Conservation (phyloP, 108 stramenopile species). For the Cyclotella kingstonii region DNA sequence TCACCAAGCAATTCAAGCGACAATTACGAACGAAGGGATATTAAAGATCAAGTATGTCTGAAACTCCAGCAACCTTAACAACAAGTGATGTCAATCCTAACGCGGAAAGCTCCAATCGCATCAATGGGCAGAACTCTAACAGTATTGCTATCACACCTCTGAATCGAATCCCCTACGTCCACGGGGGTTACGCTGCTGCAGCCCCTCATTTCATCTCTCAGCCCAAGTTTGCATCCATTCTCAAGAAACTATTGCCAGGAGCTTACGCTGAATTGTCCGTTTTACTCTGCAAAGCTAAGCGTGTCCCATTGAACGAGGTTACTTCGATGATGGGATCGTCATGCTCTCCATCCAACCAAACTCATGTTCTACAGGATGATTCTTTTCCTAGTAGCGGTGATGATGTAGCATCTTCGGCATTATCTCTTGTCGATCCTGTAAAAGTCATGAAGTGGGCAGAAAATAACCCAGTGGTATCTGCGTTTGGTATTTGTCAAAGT, state of each 20-base stretch:
- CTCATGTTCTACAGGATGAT: background rate
- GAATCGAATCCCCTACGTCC: conserved; percentile 51
- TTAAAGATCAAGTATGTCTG: too few relatives aligned
- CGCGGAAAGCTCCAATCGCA: too few relatives aligned
- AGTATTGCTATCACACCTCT: conserved; percentile 37
- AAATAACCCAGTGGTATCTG: conserved; percentile 64
- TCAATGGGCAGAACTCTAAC: too few relatives aligned
- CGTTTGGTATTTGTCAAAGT: conserved; percentile 45
- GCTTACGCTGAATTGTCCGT: conserved; percentile 27
- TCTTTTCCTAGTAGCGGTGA: background rate
- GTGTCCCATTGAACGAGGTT: background rate
- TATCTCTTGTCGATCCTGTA: conserved; percentile 19
- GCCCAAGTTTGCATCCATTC: conserved; percentile 27
- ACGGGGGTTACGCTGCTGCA: conserved; percentile 50
- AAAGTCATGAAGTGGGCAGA: conserved; percentile 69
- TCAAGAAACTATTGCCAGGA: conserved; percentile 35
- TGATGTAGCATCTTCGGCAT: background rate
- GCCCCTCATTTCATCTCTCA: conserved; percentile 47
- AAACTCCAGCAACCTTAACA: too few relatives aligned
- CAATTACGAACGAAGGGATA: too few relatives aligned
- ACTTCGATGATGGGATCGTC: background rate
- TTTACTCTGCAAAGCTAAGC: conserved; percentile 11
- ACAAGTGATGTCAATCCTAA: too few relatives aligned
- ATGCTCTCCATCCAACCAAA: background rate
- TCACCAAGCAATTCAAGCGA: too few relatives aligned